Evolutionary conservation across 169 alveolate species (phyloP).

Genomic region (Cyclospora cayetanensis): DNA sequence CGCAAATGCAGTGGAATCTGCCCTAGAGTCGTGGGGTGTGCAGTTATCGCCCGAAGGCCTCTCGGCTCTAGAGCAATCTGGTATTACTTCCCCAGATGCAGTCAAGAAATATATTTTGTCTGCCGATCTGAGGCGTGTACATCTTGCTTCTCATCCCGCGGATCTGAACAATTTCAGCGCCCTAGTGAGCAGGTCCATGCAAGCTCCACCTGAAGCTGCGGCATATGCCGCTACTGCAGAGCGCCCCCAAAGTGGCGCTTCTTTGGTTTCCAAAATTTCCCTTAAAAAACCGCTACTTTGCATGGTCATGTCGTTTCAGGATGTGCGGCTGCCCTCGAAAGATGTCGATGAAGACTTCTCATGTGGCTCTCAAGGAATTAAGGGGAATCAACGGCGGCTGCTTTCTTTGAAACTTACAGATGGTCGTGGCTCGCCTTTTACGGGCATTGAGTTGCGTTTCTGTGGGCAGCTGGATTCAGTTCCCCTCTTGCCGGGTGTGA

Average conservation of each 20-base stretch:
- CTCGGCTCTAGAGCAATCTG: constrained; percentile 46
- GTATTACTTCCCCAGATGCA: neutral
- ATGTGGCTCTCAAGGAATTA: constrained; percentile 41
- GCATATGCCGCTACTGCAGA: constrained; percentile 31
- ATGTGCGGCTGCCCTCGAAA: constrained; percentile 63
- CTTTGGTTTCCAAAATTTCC: neutral
- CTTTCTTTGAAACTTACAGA: constrained; percentile 63
- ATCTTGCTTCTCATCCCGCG: constrained; percentile 62
- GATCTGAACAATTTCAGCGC: constrained; percentile 34
- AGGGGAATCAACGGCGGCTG: constrained; percentile 56
- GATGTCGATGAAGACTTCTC: constrained; percentile 67
- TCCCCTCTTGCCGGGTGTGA: constrained; percentile 66
- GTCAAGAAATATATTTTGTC: constrained; percentile 57
- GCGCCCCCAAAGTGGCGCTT: neutral
- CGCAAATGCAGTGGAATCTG: neutral
- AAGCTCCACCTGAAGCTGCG: constrained; percentile 64
- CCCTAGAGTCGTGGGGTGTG: constrained; percentile 45
- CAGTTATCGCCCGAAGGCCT: constrained; percentile 40
- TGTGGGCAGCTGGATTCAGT: constrained; percentile 66
- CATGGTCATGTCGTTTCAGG: constrained; percentile 69
- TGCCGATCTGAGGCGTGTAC: constrained; percentile 62
- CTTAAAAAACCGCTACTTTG: constrained; percentile 54
- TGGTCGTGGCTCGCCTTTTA: constrained; percentile 68
- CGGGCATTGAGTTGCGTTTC: constrained; percentile 58
- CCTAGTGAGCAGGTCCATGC: constrained; percentile 38